Evolutionary conservation across 2,329 filamentous ascomycete genomes (phyloP).

Genomic region (Berkeleyomyces rouxiae): DNA sequence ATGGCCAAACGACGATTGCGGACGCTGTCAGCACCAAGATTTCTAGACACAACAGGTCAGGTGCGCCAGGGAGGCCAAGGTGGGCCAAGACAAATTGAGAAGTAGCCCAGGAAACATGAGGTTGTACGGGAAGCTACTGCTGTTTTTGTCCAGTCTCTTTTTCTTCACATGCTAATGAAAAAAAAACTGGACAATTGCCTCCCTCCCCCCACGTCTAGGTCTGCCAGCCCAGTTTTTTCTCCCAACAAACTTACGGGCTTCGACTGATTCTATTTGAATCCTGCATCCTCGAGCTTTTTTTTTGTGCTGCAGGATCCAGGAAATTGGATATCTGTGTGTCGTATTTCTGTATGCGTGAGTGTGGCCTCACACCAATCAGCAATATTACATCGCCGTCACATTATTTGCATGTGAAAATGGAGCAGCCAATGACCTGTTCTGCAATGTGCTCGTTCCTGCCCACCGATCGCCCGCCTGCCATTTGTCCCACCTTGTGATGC

Average conservation of each 20-base stretch:
- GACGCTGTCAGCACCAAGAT: too few species aligned
- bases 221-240: not conserved
- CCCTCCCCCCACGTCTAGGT: not conserved
- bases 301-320: not conserved
- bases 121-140: not conserved
- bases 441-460: not conserved
- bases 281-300: not conserved
- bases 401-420: conserved; percentile 2
- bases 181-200: not conserved
- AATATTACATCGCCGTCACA: not conserved
- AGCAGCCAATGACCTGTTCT: not conserved
- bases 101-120: not conserved
- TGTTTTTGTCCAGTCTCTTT: not conserved
- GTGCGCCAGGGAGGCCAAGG: not conserved
- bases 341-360: not conserved
- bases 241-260: not conserved
- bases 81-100: not conserved
- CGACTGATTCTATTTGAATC: not conserved
- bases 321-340: not conserved
- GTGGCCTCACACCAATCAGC: not conserved
- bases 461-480: not conserved
- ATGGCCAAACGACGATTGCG: too few species aligned
- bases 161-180: not conserved
- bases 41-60: not conserved
- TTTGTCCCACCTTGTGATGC: not conserved